Evolutionary conservation across 768 basidiomycete species (phyloP), one percentile per base, ranked within the genome.

Genomic region (Termitomyces sp.): DNA sequence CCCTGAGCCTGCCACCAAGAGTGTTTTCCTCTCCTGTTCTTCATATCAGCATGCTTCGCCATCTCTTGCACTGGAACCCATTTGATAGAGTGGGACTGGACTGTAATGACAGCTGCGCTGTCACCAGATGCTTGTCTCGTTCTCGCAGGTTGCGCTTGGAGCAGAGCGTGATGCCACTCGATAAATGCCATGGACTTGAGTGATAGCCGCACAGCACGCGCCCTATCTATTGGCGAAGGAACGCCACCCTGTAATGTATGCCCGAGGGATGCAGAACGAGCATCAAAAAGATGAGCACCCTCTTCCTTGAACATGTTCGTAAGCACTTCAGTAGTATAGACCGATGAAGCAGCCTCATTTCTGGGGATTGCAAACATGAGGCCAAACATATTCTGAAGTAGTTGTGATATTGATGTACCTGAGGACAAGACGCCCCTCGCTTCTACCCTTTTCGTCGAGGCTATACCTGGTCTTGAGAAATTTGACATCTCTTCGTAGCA

Each of bases 171-270:
- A 61, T 96, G 86, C 50, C 81, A 68, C 72, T 98, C 97, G 58
- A 98, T 79, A 82, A 97, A 98, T 35, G 85, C 75, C 91, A 99
- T 94, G 74, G 92, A 96, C 63, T 91, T 87, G 60, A 96, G 76
- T 8, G 96, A 85, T 44, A 98, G 81, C 33, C 97, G 88, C 7
- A 89, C 87, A 3, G 93, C 97, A 28, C 93, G 89, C 0, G 89
- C 85, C 50, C 96, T 91, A 73, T 98, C 97, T 64, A 91, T 80
- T 0, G 97, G 97, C 0, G 96, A 97, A 5, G 97, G 97, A 17
- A 93, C 85, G 2, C 94, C 94, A 8, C 97, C 97, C 66, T 99
- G 97, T 3, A 99, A 75, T 5, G 95, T 98, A 74, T 99, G 97
- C 15, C 97, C 97, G 19, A 99, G 83, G 1, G 93, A 89, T n/a